phyloP scores from a whole-genome alignment of 2,329 filamentous ascomycete species.

The Setomelanomma holmii region DNA sequence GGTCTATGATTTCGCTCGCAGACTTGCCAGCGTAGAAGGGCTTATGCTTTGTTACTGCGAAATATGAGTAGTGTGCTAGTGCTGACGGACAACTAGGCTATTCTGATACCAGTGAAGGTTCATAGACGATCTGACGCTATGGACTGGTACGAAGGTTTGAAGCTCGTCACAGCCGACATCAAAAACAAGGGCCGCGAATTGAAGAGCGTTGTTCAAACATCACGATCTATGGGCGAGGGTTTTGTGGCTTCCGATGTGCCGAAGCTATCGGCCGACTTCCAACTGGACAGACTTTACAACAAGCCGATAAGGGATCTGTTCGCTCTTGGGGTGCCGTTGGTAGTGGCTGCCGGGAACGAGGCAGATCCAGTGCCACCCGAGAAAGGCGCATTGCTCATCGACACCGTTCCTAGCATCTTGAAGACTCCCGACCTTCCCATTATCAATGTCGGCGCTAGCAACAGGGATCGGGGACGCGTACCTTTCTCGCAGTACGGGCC shows the following conservation, averaged over 20 bases:
- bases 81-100: background rate
- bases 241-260: background rate
- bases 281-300: background rate
- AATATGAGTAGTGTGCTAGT: conserved; percentile 1
- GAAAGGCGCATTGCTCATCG: background rate
- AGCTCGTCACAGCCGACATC: conserved; percentile 1
- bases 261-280: background rate
- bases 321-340: background rate
- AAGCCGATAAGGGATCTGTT: background rate
- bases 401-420: background rate
- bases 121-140: background rate
- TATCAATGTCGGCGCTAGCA: background rate
- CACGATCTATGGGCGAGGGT: background rate
- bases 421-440: background rate
- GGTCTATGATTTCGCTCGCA: background rate
- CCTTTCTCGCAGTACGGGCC: background rate
- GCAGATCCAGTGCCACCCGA: background rate
- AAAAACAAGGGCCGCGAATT: conserved; percentile 1
- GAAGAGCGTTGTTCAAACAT: conserved; percentile 3
- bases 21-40: conserved; percentile 1
- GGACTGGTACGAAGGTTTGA: conserved; percentile 2
- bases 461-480: background rate
- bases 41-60: background rate
- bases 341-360: background rate
- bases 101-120: background rate